Base-by-base conservation (phyloP, 371 early-diverging fungal species). In the Parasitella parasitica region DNA sequence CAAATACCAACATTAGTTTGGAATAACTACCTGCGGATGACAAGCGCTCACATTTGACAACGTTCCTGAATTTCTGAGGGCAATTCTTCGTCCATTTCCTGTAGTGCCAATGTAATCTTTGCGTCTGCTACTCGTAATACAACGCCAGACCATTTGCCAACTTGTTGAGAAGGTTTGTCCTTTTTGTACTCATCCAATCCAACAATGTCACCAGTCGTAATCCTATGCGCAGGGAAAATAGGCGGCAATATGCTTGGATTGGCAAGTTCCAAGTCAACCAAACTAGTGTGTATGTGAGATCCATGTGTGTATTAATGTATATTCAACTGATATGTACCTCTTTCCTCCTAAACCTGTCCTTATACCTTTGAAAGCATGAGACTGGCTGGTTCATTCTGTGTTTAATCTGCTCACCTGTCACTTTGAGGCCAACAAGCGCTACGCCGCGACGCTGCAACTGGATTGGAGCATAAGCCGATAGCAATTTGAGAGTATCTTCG, bases 331-430 rank as follows among this genome's bases (percentile, higher is more conserved):
- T 6, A 32, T 32, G 2, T 72, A 85, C 86, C 81, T 85, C 63
- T 89, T 86, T 11, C 94, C 94, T 27, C 92, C 92, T 4, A 91
- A 72, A 18, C 92, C 94, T 0, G 92, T 89, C 46, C 91, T 83
- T 74, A 87, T 82, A 15, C 80, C 82, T 70, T 30, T 27, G 35
- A 24, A 22, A 16, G 1, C 35, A 18, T 28, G 11, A 38, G 28
- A 5, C 11, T n/a, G 38, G 15, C 13, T n/a, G 38, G 15, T 20
- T 37, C 71, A 12, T 72, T 38, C 13, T 24, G 11, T 0, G 50
- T 41, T 9, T 12, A 30, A 20, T n/a, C 8, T n/a, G 51, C 3
- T 20, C 20, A 78, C 78, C 83, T n/a, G 86, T 73, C 20, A 91
- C 81, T 6, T 82, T 83, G 28, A 92, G 72, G 2, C 81, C 84